Evolutionary conservation across 1,139 yeast species (phyloP).

Genomic region (Eremothecium cymbalariae): DNA sequence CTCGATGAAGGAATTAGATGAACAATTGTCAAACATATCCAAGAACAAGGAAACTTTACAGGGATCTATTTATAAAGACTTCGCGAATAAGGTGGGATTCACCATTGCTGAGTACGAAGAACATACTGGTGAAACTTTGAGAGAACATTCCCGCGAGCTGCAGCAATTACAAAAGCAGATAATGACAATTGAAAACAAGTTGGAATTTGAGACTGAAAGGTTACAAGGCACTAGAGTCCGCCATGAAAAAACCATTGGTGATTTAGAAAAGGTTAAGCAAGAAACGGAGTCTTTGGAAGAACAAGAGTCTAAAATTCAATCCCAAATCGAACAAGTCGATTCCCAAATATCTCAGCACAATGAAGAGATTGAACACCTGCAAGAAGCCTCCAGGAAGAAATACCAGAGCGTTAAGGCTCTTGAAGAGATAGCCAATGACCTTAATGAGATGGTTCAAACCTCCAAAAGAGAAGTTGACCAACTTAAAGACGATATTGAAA

Average conservation of each 20-base stretch:
- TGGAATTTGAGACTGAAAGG: conserved; percentile 57
- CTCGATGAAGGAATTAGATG: conserved; percentile 18
- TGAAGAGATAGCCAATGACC: conserved; percentile 27
- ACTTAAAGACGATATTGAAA: conserved; percentile 48
- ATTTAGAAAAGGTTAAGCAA: conserved; percentile 23
- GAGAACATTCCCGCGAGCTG: conserved; percentile 57
- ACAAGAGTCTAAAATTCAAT: conserved; percentile 15
- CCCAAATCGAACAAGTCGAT: conserved; percentile 14
- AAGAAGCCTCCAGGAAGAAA: conserved; percentile 22
- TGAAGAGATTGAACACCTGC: conserved; percentile 20
- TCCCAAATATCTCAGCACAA: conserved; percentile 22
- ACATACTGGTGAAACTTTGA: conserved; percentile 52
- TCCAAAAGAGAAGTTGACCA: conserved; percentile 35
- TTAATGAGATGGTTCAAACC: conserved; percentile 36
- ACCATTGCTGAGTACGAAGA: conserved; percentile 60
- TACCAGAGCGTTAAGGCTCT: conserved; percentile 23
- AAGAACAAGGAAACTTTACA: conserved; percentile 37
- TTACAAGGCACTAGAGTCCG: conserved; percentile 44
- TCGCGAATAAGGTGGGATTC: conserved; percentile 50
- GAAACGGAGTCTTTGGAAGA: conserved; percentile 25
- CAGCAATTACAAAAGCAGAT: conserved; percentile 54
- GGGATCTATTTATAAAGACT: conserved; percentile 40
- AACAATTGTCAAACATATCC: conserved; percentile 25
- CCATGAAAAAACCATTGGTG: conserved; percentile 26
- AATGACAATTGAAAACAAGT: conserved; percentile 51